phyloP scores from a whole-genome alignment of 345 rosid genomes.

The Fremontodendron californicum region DNA sequence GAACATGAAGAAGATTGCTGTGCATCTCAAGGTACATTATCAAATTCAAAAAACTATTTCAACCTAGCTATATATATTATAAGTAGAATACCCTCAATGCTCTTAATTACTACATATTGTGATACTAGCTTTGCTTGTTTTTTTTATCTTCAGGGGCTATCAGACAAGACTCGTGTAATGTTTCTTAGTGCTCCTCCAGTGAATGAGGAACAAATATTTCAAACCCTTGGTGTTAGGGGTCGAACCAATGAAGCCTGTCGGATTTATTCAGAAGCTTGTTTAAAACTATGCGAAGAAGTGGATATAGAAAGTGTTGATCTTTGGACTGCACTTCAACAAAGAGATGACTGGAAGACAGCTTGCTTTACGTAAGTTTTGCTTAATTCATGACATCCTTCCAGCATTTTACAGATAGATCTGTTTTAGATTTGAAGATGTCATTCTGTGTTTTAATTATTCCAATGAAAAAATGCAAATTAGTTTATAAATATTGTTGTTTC shows the following conservation, averaged over 20 bases:
- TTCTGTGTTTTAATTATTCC: background rate
- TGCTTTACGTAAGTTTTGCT: constrained; percentile 70
- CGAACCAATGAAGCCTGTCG: constrained; percentile 63
- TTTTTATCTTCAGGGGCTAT: constrained; percentile 57
- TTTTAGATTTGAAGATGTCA: too few species aligned
- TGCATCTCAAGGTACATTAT: constrained; percentile 62
- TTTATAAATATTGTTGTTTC: background rate
- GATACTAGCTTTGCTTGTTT: background rate
- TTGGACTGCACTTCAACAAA: constrained; percentile 58
- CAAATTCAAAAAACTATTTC: too few species aligned
- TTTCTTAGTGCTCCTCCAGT: constrained; percentile 72
- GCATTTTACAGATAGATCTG: too few species aligned
- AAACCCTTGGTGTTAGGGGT: constrained; percentile 22
- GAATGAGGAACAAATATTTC: constrained; percentile 45
- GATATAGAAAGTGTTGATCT: constrained; percentile 58
- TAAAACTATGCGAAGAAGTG: constrained; percentile 62
- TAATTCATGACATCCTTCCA: too few species aligned
- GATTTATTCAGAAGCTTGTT: constrained; percentile 63
- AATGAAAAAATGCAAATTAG: background rate
- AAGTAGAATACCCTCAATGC: background rate
- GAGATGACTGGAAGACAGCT: constrained; percentile 53
- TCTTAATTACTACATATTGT: background rate
- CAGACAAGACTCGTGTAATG: constrained; percentile 58
- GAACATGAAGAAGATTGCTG: constrained; percentile 74
- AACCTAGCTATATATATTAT: too few species aligned